Percentiles rank a stretch among this genome's conserved stretches.
These are phyloP conservation scores for Grifola frondosa DNA, from an alignment of 1,284 basidiomycete species.

Conservation along the genomic window DNA sequence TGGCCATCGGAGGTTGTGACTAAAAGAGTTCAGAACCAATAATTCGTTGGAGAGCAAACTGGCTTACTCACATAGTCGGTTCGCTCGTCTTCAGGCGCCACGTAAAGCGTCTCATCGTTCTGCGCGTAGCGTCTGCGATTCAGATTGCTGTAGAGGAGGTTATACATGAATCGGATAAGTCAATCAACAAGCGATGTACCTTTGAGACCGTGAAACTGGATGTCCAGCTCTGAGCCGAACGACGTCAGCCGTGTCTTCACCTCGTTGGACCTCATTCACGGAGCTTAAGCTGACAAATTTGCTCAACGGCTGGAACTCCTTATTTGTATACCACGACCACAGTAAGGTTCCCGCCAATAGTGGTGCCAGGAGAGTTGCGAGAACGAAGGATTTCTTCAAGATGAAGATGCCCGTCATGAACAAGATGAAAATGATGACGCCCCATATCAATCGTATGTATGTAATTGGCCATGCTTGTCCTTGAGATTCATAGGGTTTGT, in stretches of 20 bases:
- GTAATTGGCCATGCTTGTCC: constrained; percentile 96
- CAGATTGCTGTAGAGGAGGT: constrained; percentile 57
- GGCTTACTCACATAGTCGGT: constrained; percentile 77
- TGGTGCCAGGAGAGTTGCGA: constrained; percentile 78
- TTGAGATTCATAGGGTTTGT: constrained; percentile 90
- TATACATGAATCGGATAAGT: too few relatives aligned
- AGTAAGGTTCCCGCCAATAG: constrained; percentile 74
- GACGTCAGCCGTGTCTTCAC: constrained; percentile 79
- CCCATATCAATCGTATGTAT: constrained; percentile 85
- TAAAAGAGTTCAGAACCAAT: constrained; percentile 28
- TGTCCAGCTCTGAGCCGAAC: constrained; percentile 72
- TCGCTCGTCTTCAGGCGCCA: constrained; percentile 85
- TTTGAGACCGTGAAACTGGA: constrained; percentile 83
- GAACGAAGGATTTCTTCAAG: constrained; percentile 73
- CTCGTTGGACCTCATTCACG: constrained; percentile 84
- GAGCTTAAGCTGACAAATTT: constrained; percentile 83
- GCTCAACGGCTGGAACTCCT: constrained; percentile 75
- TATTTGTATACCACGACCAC: constrained; percentile 80
- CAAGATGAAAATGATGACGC: constrained; percentile 81
- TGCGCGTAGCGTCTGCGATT: constrained; percentile 84
- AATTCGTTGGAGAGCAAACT: neutral
- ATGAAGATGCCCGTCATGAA: constrained; percentile 97
- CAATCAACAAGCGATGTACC: constrained; percentile 42
- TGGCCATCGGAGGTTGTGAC: constrained; percentile 94
- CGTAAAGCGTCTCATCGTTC: constrained; percentile 93